Evolutionary conservation across 495 filamentous ascomycete genomes (phyloP).

Genomic region (Achaetomiella virescens): DNA sequence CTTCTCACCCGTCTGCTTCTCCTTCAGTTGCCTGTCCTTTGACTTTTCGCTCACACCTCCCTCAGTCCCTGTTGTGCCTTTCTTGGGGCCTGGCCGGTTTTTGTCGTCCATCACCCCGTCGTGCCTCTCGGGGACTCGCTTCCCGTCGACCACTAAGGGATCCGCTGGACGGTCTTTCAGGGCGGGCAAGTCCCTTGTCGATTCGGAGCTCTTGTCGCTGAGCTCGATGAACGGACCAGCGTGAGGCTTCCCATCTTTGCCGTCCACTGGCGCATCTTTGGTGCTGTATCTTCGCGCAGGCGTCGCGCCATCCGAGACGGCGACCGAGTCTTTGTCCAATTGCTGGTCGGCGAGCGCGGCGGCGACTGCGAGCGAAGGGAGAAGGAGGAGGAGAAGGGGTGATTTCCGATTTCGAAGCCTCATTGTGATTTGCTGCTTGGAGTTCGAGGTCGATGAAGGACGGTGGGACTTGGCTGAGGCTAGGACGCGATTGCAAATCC

Average conservation of each 20-base stretch:
- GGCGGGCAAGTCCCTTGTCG: slow-evolving; percentile 38
- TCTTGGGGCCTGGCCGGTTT: slow-evolving; percentile 61
- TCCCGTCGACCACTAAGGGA: slow-evolving; percentile 51
- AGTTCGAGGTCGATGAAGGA: not conserved
- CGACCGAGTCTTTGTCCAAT: slow-evolving; percentile 16
- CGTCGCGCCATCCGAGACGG: slow-evolving; percentile 16
- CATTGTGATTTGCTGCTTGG: slow-evolving; percentile 28
- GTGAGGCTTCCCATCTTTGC: slow-evolving; percentile 92
- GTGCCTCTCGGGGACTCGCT: slow-evolving; percentile 66
- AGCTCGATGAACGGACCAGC: slow-evolving; percentile 80
- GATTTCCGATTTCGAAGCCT: slow-evolving; percentile 33
- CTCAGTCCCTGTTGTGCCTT: slow-evolving; percentile 80
- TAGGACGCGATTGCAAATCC: not conserved
- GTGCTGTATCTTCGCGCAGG: slow-evolving; percentile 51
- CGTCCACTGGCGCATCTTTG: slow-evolving; percentile 88
- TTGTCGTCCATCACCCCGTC: slow-evolving; percentile 92
- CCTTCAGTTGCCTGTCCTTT: slow-evolving; percentile 57
- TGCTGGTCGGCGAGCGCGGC: slow-evolving; percentile 25
- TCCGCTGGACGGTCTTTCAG: slow-evolving; percentile 45
- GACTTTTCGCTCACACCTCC: slow-evolving; percentile 82
- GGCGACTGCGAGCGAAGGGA: slow-evolving; percentile 39
- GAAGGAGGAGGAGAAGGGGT: slow-evolving; percentile 40
- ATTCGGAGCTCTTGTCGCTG: slow-evolving; percentile 32
- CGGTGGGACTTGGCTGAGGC: not conserved
- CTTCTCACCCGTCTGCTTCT: slow-evolving; percentile 53